Percentiles rank a stretch among this genome's conserved stretches.
These are phyloP conservation scores for Eremothecium sinecaudum DNA, from an alignment of 1,139 yeast genomes.

Conservation along the genomic window DNA sequence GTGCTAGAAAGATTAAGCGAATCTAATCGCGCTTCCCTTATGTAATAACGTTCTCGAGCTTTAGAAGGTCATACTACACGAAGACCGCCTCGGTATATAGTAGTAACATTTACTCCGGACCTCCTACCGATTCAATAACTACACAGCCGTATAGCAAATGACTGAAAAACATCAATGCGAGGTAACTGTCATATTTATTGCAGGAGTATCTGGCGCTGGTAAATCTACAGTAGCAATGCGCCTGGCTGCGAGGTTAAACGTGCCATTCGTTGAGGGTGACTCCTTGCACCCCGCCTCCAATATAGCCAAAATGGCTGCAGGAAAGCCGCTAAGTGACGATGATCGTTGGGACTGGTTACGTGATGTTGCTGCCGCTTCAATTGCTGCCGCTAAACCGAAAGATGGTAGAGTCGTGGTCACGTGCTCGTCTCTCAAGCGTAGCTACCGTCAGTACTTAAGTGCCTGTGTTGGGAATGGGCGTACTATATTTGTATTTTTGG, in stretches of 20 bases:
- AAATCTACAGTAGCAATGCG: constrained; percentile 68
- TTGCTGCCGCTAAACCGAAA: constrained; percentile 32
- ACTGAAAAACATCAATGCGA: no score
- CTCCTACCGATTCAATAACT: no score
- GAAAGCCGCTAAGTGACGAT: constrained; percentile 73
- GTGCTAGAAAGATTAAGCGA: constrained; percentile 65
- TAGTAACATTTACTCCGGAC: no score
- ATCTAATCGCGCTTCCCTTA: no score
- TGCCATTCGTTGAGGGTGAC: constrained; percentile 80
- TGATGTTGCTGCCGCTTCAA: constrained; percentile 38
- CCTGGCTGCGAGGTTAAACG: constrained; percentile 33
- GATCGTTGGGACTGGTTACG: constrained; percentile 89
- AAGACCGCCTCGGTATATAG: no score
- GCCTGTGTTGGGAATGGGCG: constrained; percentile 32
- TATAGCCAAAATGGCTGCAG: constrained; percentile 70
- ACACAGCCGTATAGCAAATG: no score
- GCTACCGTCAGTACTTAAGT: constrained; percentile 55
- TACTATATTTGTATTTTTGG: constrained; percentile 56
- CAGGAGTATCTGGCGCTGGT: constrained; percentile 95
- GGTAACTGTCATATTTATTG: constrained; percentile 38
- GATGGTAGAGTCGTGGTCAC: constrained; percentile 47
- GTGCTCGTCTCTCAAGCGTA: constrained; percentile 74
- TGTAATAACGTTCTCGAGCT: no score
- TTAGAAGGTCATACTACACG: no score
- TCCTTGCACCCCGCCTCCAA: constrained; percentile 63